A percentile compares a stretch with the other conserved stretches of the same genome.
These are phyloP conservation scores for Fusarium bactridioides DNA, from an alignment of 2,329 filamentous ascomycete genomes.

Conservation along the genomic window DNA sequence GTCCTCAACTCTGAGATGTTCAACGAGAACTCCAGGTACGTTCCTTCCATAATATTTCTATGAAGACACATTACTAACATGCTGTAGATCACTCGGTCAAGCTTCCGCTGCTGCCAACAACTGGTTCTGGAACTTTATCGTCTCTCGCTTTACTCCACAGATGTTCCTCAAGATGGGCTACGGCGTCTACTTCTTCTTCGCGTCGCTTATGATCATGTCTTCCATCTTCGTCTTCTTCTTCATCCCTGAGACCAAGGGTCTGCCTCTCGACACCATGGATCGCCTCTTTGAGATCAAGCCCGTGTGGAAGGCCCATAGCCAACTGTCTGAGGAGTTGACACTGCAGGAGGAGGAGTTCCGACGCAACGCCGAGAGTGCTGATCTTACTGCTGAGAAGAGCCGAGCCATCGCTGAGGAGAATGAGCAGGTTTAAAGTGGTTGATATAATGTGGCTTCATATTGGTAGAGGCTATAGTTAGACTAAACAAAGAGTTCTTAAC, in stretches of 20 bases:
- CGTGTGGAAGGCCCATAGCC: slow-evolving; percentile 52
- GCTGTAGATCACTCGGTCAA: slow-evolving; percentile 65
- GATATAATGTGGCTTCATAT: neutral
- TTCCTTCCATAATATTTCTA: rapidly evolving
- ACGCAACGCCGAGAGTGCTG: slow-evolving; percentile 37
- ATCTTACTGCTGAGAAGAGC: slow-evolving; percentile 39
- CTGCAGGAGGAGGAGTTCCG: slow-evolving; percentile 47
- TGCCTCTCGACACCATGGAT: slow-evolving; percentile 72
- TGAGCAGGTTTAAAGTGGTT: neutral
- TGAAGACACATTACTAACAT: neutral
- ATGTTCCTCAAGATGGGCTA: slow-evolving; percentile 67
- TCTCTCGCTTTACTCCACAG: slow-evolving; percentile 72
- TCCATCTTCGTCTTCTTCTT: slow-evolving; percentile 69
- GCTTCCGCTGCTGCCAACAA: slow-evolving; percentile 75
- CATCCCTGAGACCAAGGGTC: slow-evolving; percentile 70
- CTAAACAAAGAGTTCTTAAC: neutral
- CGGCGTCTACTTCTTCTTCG: slow-evolving; percentile 75
- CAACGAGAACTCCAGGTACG: slow-evolving; percentile 61
- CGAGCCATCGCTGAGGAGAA: neutral
- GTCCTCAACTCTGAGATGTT: slow-evolving; percentile 81
- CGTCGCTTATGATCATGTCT: slow-evolving; percentile 65
- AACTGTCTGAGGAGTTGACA: slow-evolving; percentile 53
- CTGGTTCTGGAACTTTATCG: slow-evolving; percentile 77
- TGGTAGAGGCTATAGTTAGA: too few relatives aligned
- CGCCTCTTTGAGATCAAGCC: slow-evolving; percentile 63